Conservation (phyloP, 148 eudicot genomes). For the Beta vulgaris region DNA sequence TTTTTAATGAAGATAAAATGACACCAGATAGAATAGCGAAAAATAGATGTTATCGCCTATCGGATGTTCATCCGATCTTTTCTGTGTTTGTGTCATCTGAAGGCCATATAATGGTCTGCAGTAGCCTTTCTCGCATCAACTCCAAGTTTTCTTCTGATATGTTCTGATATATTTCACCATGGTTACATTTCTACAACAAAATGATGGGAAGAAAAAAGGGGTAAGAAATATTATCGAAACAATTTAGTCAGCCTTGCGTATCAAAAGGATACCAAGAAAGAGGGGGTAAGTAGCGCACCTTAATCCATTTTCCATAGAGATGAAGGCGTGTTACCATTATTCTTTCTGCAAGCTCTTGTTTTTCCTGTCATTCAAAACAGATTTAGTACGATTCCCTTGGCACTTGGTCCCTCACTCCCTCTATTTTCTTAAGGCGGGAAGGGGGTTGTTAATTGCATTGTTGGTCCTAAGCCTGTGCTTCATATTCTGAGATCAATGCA, state of each 20-base stretch:
- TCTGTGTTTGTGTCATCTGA: conserved; percentile 77
- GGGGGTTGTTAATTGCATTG: neutral
- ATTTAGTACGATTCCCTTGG: neutral
- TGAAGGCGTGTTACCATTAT: conserved; percentile 93
- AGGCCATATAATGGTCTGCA: conserved; percentile 87
- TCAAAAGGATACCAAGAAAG: neutral
- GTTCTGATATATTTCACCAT: conserved; percentile 69
- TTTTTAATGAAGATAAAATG: neutral
- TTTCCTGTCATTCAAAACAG: conserved; percentile 48
- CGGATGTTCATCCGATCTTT: conserved; percentile 39
- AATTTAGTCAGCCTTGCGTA: neutral
- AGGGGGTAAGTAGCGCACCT: conserved; percentile 41
- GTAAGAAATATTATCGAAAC: neutral
- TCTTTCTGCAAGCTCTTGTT: conserved; percentile 85
- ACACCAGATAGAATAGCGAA: neutral
- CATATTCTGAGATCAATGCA: neutral
- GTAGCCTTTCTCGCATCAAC: conserved; percentile 92
- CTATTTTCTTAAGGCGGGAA: neutral
- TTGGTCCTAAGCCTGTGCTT: neutral
- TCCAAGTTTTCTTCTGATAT: conserved; percentile 88
- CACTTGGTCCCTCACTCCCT: neutral
- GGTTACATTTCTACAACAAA: conserved; percentile 68
- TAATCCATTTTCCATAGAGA: conserved; percentile 89
- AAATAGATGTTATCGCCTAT: neutral
- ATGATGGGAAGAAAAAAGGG: neutral